Percentiles rank a stretch among this genome's conserved stretches.
phyloP scores from a whole-genome alignment of 495 filamentous ascomycete species.

The Neurospora africana region DNA sequence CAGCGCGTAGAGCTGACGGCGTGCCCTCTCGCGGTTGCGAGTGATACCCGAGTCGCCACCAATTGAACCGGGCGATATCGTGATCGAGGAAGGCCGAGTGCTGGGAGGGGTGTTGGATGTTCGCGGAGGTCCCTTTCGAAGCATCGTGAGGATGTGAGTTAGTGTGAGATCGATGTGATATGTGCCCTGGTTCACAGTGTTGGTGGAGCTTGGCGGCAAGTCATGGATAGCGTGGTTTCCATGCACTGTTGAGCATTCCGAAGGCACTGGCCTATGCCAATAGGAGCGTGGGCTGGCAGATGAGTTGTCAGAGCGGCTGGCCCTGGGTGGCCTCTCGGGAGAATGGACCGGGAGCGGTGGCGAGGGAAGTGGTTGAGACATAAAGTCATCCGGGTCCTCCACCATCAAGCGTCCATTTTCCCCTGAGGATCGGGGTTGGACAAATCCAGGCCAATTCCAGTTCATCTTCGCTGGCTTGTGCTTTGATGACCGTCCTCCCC shows the following conservation, averaged over 20 bases:
- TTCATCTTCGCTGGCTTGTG: slow-evolving; percentile 7
- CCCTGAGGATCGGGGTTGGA: slow-evolving; percentile 7
- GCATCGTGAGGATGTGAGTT: slow-evolving; percentile 14
- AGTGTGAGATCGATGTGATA: slow-evolving; percentile 4
- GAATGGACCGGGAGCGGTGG: slow-evolving; percentile 9
- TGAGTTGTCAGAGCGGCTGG: not conserved
- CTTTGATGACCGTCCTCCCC: not conserved
- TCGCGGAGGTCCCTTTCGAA: slow-evolving; percentile 10
- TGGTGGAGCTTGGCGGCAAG: not conserved
- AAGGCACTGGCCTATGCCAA: slow-evolving; percentile 2
- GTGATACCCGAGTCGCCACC: slow-evolving; percentile 15
- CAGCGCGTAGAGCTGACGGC: slow-evolving; percentile 54
- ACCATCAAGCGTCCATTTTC: slow-evolving; percentile 1
- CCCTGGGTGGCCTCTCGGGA: not conserved
- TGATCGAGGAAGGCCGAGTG: slow-evolving; percentile 2
- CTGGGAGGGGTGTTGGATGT: not conserved
- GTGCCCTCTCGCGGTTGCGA: slow-evolving; percentile 43
- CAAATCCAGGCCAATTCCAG: slow-evolving; percentile 29
- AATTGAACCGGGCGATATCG: slow-evolving; percentile 5
- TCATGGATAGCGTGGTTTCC: not conserved
- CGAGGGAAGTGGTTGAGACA: not conserved
- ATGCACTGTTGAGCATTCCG: not conserved
- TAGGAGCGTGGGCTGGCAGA: not conserved
- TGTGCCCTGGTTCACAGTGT: not conserved
- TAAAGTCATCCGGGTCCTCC: slow-evolving; percentile 11